A percentile compares a stretch with the other conserved stretches of the same genome.
Conservation (phyloP, 2,329 filamentous ascomycete species). For the Aspergillus sp. region DNA sequence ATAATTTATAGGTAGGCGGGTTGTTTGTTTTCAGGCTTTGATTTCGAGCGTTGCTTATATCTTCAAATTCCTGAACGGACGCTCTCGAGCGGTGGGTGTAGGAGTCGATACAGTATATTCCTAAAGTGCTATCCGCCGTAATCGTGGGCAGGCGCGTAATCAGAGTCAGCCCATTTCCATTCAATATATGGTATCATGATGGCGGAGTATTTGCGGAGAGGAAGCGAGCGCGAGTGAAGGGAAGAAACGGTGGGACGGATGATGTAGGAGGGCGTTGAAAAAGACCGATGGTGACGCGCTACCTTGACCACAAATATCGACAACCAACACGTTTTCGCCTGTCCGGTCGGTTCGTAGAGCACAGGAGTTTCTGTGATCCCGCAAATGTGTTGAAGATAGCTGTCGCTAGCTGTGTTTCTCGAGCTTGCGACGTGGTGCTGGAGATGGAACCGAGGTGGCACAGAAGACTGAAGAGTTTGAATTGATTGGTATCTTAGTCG, state of each 20-base stretch:
- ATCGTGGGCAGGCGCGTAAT: conserved; percentile 27
- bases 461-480: not conserved
- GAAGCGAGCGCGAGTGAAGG: conserved; percentile 11
- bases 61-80: not conserved
- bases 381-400: not conserved
- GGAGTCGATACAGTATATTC: conserved; percentile 13
- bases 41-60: not conserved
- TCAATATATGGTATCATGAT: conserved; percentile 12
- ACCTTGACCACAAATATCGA: conserved; percentile 17
- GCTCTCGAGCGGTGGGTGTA: not conserved
- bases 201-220: conserved; percentile 11
- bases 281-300: conserved; percentile 15
- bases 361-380: not conserved
- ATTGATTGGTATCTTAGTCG: not conserved
- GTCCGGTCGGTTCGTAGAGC: not conserved
- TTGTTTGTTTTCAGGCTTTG: not conserved
- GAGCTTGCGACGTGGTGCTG: not conserved
- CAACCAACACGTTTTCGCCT: not conserved
- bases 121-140: conserved; percentile 23
- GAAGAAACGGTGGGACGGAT: conserved; percentile 13
- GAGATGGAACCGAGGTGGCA: conserved; percentile 1
- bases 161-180: conserved; percentile 25
- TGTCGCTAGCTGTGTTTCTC: not conserved
- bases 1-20: not conserved
- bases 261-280: conserved; percentile 1